Percentiles rank a stretch among this genome's conserved stretches.
Evolutionary conservation across 2,329 filamentous ascomycete genomes (phyloP).

Genomic region (Teratosphaeria destructans): DNA sequence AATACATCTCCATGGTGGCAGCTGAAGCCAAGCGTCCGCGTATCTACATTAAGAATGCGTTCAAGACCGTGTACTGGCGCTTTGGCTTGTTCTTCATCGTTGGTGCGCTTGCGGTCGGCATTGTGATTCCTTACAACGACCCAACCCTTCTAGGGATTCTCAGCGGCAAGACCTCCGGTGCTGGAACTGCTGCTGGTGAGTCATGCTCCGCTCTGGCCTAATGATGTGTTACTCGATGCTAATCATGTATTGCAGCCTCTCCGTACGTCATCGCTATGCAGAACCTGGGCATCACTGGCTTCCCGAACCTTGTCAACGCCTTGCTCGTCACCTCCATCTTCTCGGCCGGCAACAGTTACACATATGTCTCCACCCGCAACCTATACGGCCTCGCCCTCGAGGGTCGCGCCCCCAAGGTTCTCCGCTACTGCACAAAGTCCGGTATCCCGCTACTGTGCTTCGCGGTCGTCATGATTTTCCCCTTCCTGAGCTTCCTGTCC

Average conservation of each 20-base stretch:
- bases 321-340: slow-evolving; percentile 43
- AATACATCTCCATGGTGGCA: slow-evolving; percentile 40
- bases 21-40: slow-evolving; percentile 39
- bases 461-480: slow-evolving; percentile 34
- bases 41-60: slow-evolving; percentile 37
- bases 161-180: neutral
- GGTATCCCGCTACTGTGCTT: slow-evolving; percentile 55
- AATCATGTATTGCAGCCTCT: slow-evolving; percentile 11
- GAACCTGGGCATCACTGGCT: slow-evolving; percentile 33
- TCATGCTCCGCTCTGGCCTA: slow-evolving; percentile 17
- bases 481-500: slow-evolving; percentile 26
- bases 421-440: slow-evolving; percentile 48
- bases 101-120: slow-evolving; percentile 35
- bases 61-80: slow-evolving; percentile 40
- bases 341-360: slow-evolving; percentile 47
- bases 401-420: slow-evolving; percentile 43
- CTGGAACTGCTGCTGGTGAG: slow-evolving; percentile 6
- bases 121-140: slow-evolving; percentile 30
- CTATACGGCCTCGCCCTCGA: slow-evolving; percentile 45
- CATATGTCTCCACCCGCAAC: slow-evolving; percentile 43
- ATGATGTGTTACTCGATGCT: neutral
- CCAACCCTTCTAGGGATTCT: slow-evolving; percentile 19
- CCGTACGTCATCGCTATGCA: slow-evolving; percentile 28
- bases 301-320: slow-evolving; percentile 32
- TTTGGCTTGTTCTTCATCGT: slow-evolving; percentile 41